phyloP scores from a whole-genome alignment of 768 basidiomycete species.

The Tylopilus felleus region DNA sequence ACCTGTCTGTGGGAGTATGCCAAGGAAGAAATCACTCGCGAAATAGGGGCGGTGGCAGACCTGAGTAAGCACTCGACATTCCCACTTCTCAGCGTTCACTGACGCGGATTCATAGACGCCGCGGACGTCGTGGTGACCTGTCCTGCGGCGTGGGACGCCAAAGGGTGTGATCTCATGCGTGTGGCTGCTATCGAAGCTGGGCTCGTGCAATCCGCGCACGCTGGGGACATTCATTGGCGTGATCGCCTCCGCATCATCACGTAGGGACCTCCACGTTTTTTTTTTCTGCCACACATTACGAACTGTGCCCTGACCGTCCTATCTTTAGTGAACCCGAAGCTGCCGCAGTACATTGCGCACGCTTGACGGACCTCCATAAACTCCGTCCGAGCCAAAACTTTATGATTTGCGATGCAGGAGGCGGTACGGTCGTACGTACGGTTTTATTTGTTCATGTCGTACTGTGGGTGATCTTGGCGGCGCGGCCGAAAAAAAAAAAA shows the following conservation, averaged over 20 bases:
- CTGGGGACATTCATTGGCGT: conserved; percentile 72
- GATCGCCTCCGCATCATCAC: conserved; percentile 84
- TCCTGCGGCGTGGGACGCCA: conserved; percentile 89
- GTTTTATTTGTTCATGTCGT: conserved; percentile 2
- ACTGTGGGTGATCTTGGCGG: conserved; percentile 3
- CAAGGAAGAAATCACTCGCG: conserved; percentile 80
- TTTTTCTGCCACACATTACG: background rate
- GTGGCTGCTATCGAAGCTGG: conserved; percentile 80
- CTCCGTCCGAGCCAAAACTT: conserved; percentile 80
- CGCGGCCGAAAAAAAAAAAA: conserved; percentile 5
- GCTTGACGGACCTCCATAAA: conserved; percentile 75
- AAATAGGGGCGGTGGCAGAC: conserved; percentile 84
- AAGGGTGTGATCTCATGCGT: conserved; percentile 82
- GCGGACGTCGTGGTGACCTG: conserved; percentile 86
- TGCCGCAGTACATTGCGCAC: conserved; percentile 87
- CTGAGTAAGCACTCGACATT: conserved; percentile 50
- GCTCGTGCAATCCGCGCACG: conserved; percentile 66
- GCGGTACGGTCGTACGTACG: conserved; percentile 63
- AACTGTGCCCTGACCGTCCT: background rate
- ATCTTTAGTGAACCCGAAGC: conserved; percentile 65
- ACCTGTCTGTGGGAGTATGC: conserved; percentile 84
- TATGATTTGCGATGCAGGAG: conserved; percentile 90
- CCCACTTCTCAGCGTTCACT: background rate
- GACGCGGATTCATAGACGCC: conserved; percentile 49
- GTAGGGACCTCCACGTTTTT: conserved; percentile 28